Conservation (phyloP, 2,329 filamentous ascomycete species). For the Talaromyces sp. region DNA sequence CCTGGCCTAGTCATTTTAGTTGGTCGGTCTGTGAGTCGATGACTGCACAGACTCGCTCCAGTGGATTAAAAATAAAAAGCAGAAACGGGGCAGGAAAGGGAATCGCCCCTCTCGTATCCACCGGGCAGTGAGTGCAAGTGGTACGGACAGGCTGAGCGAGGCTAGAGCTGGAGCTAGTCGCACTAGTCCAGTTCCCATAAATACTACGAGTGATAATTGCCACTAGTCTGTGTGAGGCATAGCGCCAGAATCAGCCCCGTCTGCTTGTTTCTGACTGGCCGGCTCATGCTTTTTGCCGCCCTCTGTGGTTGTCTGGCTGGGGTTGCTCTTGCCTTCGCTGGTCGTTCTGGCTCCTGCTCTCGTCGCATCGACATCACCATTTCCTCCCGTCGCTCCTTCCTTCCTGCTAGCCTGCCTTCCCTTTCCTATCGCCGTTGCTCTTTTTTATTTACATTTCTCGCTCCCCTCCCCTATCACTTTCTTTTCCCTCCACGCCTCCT, state of each 20-base stretch:
- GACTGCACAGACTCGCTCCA: not conserved
- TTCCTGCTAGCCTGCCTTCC: not conserved
- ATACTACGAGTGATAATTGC: not conserved
- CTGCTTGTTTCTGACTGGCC: not conserved
- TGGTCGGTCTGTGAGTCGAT: conserved; percentile 3
- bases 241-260: not conserved
- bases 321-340: conserved; percentile 1
- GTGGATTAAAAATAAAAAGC: conserved; percentile 6
- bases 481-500: not conserved
- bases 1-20: conserved; percentile 4
- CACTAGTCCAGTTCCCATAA: not conserved
- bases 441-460: conserved; percentile 11
- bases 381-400: not conserved
- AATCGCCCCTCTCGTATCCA: not conserved
- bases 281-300: not conserved
- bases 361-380: conserved; percentile 15
- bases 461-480: not conserved
- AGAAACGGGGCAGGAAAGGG: conserved; percentile 4
- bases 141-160: not conserved
- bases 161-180: conserved; percentile 1
- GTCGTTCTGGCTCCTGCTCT: conserved; percentile 7
- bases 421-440: not conserved
- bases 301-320: conserved; percentile 6
- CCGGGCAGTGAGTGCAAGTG: not conserved
- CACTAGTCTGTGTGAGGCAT: not conserved